Evolutionary conservation across 805 yeast genomes (phyloP).

Genomic region (Starmerella vitae): DNA sequence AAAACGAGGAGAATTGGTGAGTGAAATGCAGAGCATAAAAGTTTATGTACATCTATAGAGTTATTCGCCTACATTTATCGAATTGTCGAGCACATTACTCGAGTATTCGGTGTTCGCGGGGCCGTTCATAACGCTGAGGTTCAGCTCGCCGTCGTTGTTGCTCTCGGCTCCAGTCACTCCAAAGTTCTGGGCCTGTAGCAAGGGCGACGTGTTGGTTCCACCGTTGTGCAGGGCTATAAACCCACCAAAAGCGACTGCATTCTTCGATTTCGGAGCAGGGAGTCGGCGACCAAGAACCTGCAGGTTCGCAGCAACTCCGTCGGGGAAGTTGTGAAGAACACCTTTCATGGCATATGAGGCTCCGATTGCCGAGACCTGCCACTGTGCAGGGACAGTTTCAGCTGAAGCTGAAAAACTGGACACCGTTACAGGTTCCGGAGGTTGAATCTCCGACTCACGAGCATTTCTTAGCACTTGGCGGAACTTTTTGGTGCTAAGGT

Average conservation of each 20-base stretch:
- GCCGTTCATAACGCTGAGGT: conserved; percentile 10
- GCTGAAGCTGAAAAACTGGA: background rate
- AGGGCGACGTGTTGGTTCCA: background rate
- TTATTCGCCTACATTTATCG: background rate
- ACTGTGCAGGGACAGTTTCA: conserved; percentile 5
- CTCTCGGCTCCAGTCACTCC: conserved; percentile 4
- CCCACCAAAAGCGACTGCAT: conserved; percentile 23
- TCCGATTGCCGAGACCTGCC: conserved; percentile 20
- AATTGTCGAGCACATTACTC: background rate
- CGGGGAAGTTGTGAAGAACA: conserved; percentile 24
- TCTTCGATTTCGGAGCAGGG: conserved; percentile 9
- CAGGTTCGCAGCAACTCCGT: conserved; percentile 20
- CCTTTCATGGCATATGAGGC: conserved; percentile 26
- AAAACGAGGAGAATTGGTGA: too few species aligned
- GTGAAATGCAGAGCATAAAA: background rate
- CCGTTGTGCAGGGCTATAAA: conserved; percentile 20
- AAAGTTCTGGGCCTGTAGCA: conserved; percentile 7
- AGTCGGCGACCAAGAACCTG: conserved; percentile 23
- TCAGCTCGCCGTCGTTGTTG: conserved; percentile 8
- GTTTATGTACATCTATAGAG: background rate
- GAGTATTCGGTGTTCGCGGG: background rate
- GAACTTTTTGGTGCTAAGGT: conserved; percentile 14
- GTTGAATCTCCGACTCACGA: background rate
- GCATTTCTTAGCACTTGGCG: conserved; percentile 11
- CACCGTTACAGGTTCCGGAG: background rate